Evolutionary conservation across 495 filamentous ascomycete species (phyloP), one percentile per base, ranked within the genome.

Genomic region (Aspergillus sclerotiicarbonarius): DNA sequence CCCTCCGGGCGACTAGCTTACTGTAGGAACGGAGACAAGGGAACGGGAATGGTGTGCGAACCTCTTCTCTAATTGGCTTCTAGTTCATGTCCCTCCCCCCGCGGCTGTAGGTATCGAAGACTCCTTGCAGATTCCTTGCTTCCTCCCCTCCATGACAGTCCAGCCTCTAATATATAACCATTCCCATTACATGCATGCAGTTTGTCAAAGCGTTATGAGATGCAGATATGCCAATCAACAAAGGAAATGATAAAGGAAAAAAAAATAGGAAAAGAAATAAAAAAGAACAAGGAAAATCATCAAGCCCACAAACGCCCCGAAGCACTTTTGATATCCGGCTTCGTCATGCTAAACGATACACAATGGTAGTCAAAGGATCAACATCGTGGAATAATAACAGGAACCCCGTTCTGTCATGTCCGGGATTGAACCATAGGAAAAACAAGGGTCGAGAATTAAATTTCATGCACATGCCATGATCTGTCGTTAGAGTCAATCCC

Each of bases 401-500:
- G 25, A 32, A 49, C 13, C 47, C 52, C 56, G 55, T 53, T 46
- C 55, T 59, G 58, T 61, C 33, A 50, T 45, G 46, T 37, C 53
- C 51, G 53, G 51, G 32, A 13, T 37, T 41, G 47, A 19, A n/a
- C 18, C 33, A n/a, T 49, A 37, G 19, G 41, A 54, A 54, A 52
- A 54, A 58, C 52, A 59, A 43, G 31, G 25, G 9, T 18, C 10
- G 18, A 25, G 41, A 47, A 55, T 53, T 49, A 31, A 59, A 60
- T 31, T 62, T 52, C 47, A 54, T 33, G 21, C 29, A 18, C 31
- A 50, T 18, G 32, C 44, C 25, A 54, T 51, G 50, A 20, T 51
- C 29, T 31, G 48, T 56, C 35, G 31, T 62, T 51, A 65, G 33
- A 61, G 54, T 25, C 61, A 66, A 16, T 67, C 61, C 21, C 63